Conservation (phyloP, 176 grass and related monocot genomes). For the Juncus effusus region DNA sequence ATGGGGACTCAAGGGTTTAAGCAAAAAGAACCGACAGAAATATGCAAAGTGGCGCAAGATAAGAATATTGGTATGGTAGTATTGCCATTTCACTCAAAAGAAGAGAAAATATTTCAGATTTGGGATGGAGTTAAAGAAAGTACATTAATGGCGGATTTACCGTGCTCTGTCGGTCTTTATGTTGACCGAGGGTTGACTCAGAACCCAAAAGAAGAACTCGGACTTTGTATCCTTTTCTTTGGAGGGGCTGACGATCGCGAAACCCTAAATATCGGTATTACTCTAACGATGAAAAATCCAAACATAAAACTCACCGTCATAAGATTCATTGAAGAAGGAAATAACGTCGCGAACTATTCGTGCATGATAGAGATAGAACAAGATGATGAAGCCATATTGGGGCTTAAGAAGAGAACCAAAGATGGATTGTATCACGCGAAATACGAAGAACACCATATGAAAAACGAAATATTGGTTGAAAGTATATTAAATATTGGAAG, state of each 20-base stretch:
- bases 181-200: constrained; percentile 64
- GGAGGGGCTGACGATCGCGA: constrained; percentile 21
- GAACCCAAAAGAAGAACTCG: constrained; percentile 43
- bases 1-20: constrained; percentile 56
- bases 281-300: no score
- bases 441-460: no score
- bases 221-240: constrained; percentile 64
- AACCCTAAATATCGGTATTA: background rate
- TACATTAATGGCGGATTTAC: constrained; percentile 38
- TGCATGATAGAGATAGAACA: no score
- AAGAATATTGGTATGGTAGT: constrained; percentile 51
- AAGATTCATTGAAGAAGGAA: no score
- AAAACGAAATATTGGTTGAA: no score
- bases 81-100: constrained; percentile 47
- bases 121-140: constrained; percentile 40
- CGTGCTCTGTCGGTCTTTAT: constrained; percentile 59
- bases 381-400: no score
- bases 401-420: no score
- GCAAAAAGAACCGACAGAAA: constrained; percentile 64
- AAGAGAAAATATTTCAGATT: constrained; percentile 23
- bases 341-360: no score
- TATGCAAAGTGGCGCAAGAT: constrained; percentile 36
- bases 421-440: no score
- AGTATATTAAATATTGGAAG: no score
- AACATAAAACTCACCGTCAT: no score